phyloP scores from a whole-genome alignment of 352 stramenopile species.

The Globisporangium acanthophoron region DNA sequence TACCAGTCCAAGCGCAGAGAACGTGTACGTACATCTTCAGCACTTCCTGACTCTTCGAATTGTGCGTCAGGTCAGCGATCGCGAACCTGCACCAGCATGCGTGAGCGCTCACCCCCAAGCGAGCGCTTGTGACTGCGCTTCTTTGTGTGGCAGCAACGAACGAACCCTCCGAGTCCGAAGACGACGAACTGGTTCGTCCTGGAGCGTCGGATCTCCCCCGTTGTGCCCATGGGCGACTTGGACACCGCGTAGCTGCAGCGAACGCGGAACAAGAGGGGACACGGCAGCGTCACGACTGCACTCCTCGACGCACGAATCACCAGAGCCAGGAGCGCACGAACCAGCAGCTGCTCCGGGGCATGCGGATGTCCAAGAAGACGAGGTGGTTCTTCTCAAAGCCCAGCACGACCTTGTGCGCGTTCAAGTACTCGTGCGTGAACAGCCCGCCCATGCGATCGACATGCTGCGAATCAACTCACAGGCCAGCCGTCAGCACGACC shows the following conservation, averaged over 20 bases:
- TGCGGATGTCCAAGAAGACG: conserved; percentile 60
- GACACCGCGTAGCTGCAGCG: conserved; percentile 38
- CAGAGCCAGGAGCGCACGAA: neutral
- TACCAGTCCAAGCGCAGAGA: neutral
- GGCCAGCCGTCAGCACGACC: too few species aligned
- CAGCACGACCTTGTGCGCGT: conserved; percentile 40
- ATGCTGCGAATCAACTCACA: conserved; percentile 15
- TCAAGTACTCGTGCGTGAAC: conserved; percentile 72
- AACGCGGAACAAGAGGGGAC: neutral
- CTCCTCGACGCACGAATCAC: too few species aligned
- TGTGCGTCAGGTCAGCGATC: conserved; percentile 23
- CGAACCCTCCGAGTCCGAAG: conserved; percentile 63
- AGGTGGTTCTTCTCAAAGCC: conserved; percentile 63
- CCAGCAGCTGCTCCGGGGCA: conserved; percentile 39
- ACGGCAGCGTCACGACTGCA: neutral
- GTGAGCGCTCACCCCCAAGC: neutral
- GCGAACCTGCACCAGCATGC: conserved; percentile 25
- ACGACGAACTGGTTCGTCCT: conserved; percentile 37
- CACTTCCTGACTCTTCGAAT: conserved; percentile 20
- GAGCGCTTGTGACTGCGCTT: neutral
- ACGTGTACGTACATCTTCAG: conserved; percentile 26
- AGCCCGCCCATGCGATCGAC: conserved; percentile 44
- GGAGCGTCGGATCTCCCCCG: conserved; percentile 58
- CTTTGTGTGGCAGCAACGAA: neutral
- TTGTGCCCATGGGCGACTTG: conserved; percentile 33